A percentile compares a stretch with the other conserved stretches of the same genome.
phyloP scores from a whole-genome alignment of 257 asterid species.

The Ilex asprella region DNA sequence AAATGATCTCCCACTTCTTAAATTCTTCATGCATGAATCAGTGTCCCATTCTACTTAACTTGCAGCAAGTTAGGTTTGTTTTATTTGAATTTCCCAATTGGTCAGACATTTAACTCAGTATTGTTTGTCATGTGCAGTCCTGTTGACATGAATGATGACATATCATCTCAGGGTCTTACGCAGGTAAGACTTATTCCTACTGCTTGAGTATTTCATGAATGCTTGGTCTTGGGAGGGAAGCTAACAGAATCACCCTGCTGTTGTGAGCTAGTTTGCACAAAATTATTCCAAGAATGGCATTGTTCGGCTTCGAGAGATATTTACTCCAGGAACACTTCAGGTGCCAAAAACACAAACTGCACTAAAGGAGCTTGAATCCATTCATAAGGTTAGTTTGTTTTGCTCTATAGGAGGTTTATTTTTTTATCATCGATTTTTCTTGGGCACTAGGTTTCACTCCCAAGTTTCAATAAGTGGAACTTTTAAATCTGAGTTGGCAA shows the following conservation, averaged over 20 bases:
- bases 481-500: too few relatives aligned
- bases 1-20: too few relatives aligned
- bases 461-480: too few relatives aligned
- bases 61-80: too few relatives aligned
- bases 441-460: too few relatives aligned
- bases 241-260: slow-evolving; percentile 10
- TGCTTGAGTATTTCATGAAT: slow-evolving; percentile 6
- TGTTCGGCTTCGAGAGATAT: slow-evolving; percentile 82
- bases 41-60: too few relatives aligned
- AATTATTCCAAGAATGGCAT: slow-evolving; percentile 53
- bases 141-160: slow-evolving; percentile 70
- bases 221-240: slow-evolving; percentile 4
- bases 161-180: slow-evolving; percentile 85
- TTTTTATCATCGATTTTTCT: not conserved
- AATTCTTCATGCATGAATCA: too few relatives aligned
- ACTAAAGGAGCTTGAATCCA: slow-evolving; percentile 92
- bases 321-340: slow-evolving; percentile 72
- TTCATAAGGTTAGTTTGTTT: slow-evolving; percentile 69
- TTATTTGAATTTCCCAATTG: too few relatives aligned
- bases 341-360: slow-evolving; percentile 69
- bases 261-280: slow-evolving; percentile 61
- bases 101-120: too few relatives aligned
- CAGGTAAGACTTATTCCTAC: slow-evolving; percentile 47
- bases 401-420: not conserved
- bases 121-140: slow-evolving; percentile 42